These are phyloP conservation scores for Tanacetum coccineum DNA, from an alignment of 129 eudicot species.

Conservation along the genomic window DNA sequence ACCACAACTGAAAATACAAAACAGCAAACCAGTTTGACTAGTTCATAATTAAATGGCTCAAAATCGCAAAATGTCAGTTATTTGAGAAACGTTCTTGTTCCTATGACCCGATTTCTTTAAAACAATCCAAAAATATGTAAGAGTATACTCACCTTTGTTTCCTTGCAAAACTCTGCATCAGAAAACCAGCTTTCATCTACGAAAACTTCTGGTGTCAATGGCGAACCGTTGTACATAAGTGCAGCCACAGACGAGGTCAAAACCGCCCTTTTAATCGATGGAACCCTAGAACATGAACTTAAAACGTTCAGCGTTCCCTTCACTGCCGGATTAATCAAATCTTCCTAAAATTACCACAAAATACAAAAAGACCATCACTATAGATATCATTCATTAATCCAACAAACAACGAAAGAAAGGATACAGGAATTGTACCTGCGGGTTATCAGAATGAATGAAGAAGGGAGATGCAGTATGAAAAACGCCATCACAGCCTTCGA, in stretches of 20 bases:
- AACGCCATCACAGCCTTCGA: slow-evolving; percentile 60
- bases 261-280: slow-evolving; percentile 60
- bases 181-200: slow-evolving; percentile 76
- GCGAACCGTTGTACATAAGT: slow-evolving; percentile 43
- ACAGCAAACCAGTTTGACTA: neutral
- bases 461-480: slow-evolving; percentile 74
- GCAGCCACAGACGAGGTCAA: slow-evolving; percentile 71
- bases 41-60: neutral
- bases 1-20: slow-evolving; percentile 51
- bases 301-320: slow-evolving; percentile 92
- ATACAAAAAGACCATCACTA: neutral
- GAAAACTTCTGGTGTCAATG: slow-evolving; percentile 52
- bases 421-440: slow-evolving; percentile 36
- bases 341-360: slow-evolving; percentile 40
- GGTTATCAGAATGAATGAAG: slow-evolving; percentile 30
- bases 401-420: neutral
- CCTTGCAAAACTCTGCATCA: slow-evolving; percentile 47
- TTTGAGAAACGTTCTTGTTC: neutral
- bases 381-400: neutral
- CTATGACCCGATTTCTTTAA: neutral
- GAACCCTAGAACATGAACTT: slow-evolving; percentile 49
- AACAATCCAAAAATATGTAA: neutral
- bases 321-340: slow-evolving; percentile 69
- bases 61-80: neutral
- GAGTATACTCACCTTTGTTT: slow-evolving; percentile 39